Percentiles rank a stretch among this genome's conserved stretches.
Conservation (phyloP, 2,329 filamentous ascomycete species). For the Xylariomycetidae sp. region DNA sequence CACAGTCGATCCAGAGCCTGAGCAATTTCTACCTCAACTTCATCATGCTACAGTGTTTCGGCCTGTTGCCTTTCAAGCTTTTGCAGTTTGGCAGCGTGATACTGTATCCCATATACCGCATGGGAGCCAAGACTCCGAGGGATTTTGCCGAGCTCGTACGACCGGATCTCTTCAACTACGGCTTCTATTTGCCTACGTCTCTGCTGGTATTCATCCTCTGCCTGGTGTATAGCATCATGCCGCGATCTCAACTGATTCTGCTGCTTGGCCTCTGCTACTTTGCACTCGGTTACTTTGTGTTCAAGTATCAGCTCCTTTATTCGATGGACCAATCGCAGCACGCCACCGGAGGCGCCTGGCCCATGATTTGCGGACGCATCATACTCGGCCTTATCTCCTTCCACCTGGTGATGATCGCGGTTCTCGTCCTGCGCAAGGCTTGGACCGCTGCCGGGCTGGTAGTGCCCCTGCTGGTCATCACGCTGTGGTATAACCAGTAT, state of each 20-base stretch:
- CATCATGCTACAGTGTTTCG: slow-evolving; percentile 89
- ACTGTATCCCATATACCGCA: slow-evolving; percentile 72
- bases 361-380: slow-evolving; percentile 90
- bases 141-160: slow-evolving; percentile 78
- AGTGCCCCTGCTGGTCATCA: slow-evolving; percentile 69
- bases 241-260: slow-evolving; percentile 72
- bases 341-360: slow-evolving; percentile 89
- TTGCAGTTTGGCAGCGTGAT: slow-evolving; percentile 82
- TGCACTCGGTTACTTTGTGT: slow-evolving; percentile 75
- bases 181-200: slow-evolving; percentile 89
- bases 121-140: slow-evolving; percentile 79
- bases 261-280: slow-evolving; percentile 82
- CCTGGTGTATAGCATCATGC: slow-evolving; percentile 85
- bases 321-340: slow-evolving; percentile 97
- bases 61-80: slow-evolving; percentile 85
- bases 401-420: slow-evolving; percentile 83
- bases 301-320: slow-evolving; percentile 96
- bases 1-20: slow-evolving; percentile 66
- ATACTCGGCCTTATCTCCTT: slow-evolving; percentile 83
- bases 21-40: slow-evolving; percentile 88
- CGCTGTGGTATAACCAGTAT: slow-evolving; percentile 84
- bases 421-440: slow-evolving; percentile 68
- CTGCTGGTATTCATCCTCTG: slow-evolving; percentile 93
- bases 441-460: slow-evolving; percentile 69
- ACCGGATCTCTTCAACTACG: slow-evolving; percentile 88